These are phyloP conservation scores for Monosporascus cannonballus DNA, from an alignment of 2,329 filamentous ascomycete genomes.

Conservation along the genomic window DNA sequence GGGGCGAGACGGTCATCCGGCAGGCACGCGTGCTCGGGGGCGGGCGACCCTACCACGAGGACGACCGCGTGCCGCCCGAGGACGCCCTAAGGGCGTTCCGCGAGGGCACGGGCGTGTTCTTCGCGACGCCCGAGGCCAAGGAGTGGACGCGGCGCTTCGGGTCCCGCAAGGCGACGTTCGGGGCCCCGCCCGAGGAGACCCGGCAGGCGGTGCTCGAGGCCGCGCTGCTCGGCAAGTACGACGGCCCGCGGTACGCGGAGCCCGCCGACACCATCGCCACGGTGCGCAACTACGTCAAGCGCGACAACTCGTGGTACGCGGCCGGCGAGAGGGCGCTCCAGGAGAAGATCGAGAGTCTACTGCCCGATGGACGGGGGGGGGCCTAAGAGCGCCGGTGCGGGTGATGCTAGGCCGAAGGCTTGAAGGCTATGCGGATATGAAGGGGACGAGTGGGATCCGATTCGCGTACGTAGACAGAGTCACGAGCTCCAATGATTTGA, in stretches of 20 bases:
- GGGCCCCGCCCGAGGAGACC: conserved; percentile 13
- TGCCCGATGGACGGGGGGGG: conserved; percentile 7
- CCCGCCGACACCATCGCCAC: conserved; percentile 20
- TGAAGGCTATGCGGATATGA: conserved; percentile 2
- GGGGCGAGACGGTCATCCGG: conserved; percentile 28
- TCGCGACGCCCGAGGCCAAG: conserved; percentile 29
- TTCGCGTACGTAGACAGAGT: neutral
- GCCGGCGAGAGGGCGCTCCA: conserved; percentile 17
- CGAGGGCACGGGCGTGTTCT: conserved; percentile 30
- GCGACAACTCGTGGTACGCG: conserved; percentile 26
- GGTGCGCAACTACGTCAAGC: conserved; percentile 30
- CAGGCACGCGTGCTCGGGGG: conserved; percentile 34
- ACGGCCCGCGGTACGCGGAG: conserved; percentile 23
- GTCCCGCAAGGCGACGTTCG: conserved; percentile 11
- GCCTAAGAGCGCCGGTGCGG: neutral
- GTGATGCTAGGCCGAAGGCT: conserved; percentile 7
- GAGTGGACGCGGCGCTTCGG: conserved; percentile 15
- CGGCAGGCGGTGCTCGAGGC: conserved; percentile 29
- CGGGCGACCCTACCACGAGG: conserved; percentile 26
- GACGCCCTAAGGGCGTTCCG: conserved; percentile 18
- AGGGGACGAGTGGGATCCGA: neutral
- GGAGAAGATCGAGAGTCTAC: conserved; percentile 21
- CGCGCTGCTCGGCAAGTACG: conserved; percentile 32
- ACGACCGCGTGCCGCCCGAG: conserved; percentile 10
- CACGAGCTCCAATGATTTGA: conserved; percentile 2